These are phyloP conservation scores for Cordyceps militaris DNA, from an alignment of 2,329 filamentous ascomycete genomes.

Conservation along the genomic window DNA sequence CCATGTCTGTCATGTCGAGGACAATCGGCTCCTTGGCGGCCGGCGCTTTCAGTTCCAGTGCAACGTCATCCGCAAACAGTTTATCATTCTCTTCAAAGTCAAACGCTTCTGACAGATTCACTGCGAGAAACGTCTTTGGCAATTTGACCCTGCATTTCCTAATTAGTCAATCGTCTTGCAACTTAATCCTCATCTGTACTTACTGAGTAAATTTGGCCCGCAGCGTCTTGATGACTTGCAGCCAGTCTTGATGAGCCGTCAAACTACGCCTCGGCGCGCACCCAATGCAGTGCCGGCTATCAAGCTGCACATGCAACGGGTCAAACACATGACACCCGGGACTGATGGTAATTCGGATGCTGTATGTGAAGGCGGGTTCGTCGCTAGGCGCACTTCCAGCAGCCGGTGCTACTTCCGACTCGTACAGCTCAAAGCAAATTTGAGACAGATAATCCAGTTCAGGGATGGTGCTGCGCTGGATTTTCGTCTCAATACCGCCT, in stretches of 20 bases:
- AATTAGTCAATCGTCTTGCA: not conserved
- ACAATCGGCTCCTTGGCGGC: constrained; percentile 22
- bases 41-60: constrained; percentile 40
- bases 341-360: constrained; percentile 90
- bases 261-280: constrained; percentile 85
- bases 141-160: constrained; percentile 49
- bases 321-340: constrained; percentile 96
- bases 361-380: constrained; percentile 79
- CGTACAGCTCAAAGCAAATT: constrained; percentile 97
- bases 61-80: constrained; percentile 39
- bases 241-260: constrained; percentile 90
- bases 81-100: constrained; percentile 51
- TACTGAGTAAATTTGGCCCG: constrained; percentile 93
- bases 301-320: constrained; percentile 90
- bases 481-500: constrained; percentile 94
- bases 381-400: constrained; percentile 35
- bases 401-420: constrained; percentile 68
- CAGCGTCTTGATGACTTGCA: constrained; percentile 90
- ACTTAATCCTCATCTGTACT: constrained; percentile 28
- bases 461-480: constrained; percentile 87
- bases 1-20: not conserved
- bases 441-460: constrained; percentile 96
- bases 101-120: constrained; percentile 58
- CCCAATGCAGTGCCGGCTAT: constrained; percentile 93
- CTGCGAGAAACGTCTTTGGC: constrained; percentile 58